phyloP scores from a whole-genome alignment of 1,139 yeast genomes.

The Trichomonascaceae sp. region DNA sequence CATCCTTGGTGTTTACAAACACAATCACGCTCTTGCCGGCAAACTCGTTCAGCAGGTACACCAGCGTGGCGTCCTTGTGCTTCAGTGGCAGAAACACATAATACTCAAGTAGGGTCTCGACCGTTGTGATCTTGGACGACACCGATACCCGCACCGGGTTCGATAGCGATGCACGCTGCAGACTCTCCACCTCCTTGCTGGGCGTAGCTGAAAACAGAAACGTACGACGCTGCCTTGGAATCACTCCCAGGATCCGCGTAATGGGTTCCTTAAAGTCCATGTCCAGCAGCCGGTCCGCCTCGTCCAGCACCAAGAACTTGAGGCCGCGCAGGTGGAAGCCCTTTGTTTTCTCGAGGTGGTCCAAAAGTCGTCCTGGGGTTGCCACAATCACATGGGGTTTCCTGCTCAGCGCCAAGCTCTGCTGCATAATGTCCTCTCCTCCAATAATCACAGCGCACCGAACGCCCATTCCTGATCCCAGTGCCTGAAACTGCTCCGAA shows the following conservation, averaged over 20 bases:
- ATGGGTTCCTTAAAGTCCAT: constrained; percentile 95
- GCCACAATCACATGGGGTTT: constrained; percentile 93
- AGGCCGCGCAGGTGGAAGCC: constrained; percentile 76
- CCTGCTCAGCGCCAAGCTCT: constrained; percentile 82
- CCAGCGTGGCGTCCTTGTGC: constrained; percentile 74
- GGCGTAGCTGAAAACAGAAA: constrained; percentile 91
- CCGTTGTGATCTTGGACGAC: constrained; percentile 80
- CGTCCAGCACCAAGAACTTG: constrained; percentile 86
- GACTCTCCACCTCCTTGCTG: constrained; percentile 87
- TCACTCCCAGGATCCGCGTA: constrained; percentile 70
- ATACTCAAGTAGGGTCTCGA: constrained; percentile 78
- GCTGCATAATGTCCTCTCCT: constrained; percentile 98
- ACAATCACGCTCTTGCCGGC: constrained; percentile 81
- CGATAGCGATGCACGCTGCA: constrained; percentile 81
- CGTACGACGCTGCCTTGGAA: constrained; percentile 79
- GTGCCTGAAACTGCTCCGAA: constrained; percentile 86
- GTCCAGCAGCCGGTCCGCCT: constrained; percentile 90
- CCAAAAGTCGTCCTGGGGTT: constrained; percentile 93
- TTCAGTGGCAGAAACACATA: constrained; percentile 90
- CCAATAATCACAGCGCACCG: constrained; percentile 84
- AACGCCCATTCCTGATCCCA: constrained; percentile 84
- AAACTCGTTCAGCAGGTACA: constrained; percentile 69
- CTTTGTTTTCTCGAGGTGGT: constrained; percentile 87
- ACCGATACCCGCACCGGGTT: constrained; percentile 91
- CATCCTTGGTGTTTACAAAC: constrained; percentile 91